These are phyloP conservation scores for Meripilus lineatus DNA, from an alignment of 1,284 basidiomycete genomes.

Conservation along the genomic window DNA sequence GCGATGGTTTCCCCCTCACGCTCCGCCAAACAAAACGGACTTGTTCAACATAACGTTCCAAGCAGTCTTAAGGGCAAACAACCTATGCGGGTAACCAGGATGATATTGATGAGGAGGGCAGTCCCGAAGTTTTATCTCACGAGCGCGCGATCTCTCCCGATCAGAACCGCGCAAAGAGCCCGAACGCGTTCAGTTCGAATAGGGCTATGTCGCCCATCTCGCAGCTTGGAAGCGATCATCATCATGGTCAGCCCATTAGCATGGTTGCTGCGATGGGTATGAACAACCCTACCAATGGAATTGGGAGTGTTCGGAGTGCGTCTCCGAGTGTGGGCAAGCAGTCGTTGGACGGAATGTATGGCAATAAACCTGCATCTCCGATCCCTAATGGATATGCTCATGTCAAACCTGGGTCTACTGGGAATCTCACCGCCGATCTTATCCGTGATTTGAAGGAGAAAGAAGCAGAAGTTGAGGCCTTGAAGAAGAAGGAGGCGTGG, in stretches of 20 bases:
- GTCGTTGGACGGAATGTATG: constrained; percentile 58
- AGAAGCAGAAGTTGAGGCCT: constrained; percentile 74
- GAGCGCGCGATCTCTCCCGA: constrained; percentile 53
- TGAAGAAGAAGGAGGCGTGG: constrained; percentile 81
- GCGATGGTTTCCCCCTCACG: constrained; percentile 53
- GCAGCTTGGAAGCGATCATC: constrained; percentile 31
- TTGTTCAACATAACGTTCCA: constrained; percentile 29
- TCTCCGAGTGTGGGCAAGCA: constrained; percentile 52
- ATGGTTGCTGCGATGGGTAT: constrained; percentile 48
- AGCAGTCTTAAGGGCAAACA: constrained; percentile 42
- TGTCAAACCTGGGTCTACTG: constrained; percentile 52
- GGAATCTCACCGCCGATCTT: constrained; percentile 69
- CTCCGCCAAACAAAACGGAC: constrained; percentile 41
- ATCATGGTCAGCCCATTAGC: constrained; percentile 39
- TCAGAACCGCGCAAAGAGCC: constrained; percentile 56
- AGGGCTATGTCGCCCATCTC: constrained; percentile 53
- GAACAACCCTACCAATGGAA: constrained; percentile 30
- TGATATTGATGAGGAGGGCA: constrained; percentile 54
- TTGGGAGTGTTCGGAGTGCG: constrained; percentile 42
- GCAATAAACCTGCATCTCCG: constrained; percentile 48
- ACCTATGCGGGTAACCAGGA: constrained; percentile 58
- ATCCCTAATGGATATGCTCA: constrained; percentile 45
- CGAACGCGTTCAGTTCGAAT: constrained; percentile 29
- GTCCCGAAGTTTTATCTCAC: constrained; percentile 33
- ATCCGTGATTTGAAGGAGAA: constrained; percentile 75